Percentiles rank a stretch among this genome's conserved stretches.
Conservation (phyloP, 225 moss, liverwort and hornwort species). For the Asterella californica region DNA sequence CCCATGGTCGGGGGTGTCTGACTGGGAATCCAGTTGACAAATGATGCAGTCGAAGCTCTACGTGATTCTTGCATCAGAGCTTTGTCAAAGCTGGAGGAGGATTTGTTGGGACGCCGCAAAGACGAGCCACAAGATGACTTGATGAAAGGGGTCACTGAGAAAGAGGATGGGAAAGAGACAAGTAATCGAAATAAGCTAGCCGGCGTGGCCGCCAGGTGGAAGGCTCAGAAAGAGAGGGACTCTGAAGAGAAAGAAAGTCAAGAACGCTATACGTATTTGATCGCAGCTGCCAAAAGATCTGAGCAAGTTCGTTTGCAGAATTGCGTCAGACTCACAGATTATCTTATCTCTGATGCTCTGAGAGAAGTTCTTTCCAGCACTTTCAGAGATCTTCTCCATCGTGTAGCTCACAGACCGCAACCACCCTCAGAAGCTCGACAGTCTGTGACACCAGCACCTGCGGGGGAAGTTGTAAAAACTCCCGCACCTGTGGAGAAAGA, state of each 20-base stretch:
- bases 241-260: constrained; percentile 56
- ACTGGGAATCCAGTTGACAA: constrained; percentile 40
- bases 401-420: constrained; percentile 40
- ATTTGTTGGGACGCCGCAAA: constrained; percentile 48
- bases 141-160: constrained; percentile 8
- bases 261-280: constrained; percentile 66
- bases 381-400: constrained; percentile 50
- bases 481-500: constrained; percentile 14
- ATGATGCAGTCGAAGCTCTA: constrained; percentile 47
- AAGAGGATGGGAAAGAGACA: constrained; percentile 21
- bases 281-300: constrained; percentile 64
- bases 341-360: constrained; percentile 59
- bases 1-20: not conserved
- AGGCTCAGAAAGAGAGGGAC: constrained; percentile 50
- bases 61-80: constrained; percentile 59
- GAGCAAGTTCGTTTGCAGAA: constrained; percentile 64
- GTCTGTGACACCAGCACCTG: not conserved
- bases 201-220: constrained; percentile 49
- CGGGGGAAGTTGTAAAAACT: not conserved
- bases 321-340: constrained; percentile 74
- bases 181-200: constrained; percentile 30
- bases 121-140: constrained; percentile 27
- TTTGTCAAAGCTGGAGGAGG: constrained; percentile 62
- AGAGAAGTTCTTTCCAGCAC: constrained; percentile 46
- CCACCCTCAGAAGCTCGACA: constrained; percentile 9